Base-by-base conservation (phyloP, 2,329 filamentous ascomycete species). In the Penicillium carneum region DNA sequence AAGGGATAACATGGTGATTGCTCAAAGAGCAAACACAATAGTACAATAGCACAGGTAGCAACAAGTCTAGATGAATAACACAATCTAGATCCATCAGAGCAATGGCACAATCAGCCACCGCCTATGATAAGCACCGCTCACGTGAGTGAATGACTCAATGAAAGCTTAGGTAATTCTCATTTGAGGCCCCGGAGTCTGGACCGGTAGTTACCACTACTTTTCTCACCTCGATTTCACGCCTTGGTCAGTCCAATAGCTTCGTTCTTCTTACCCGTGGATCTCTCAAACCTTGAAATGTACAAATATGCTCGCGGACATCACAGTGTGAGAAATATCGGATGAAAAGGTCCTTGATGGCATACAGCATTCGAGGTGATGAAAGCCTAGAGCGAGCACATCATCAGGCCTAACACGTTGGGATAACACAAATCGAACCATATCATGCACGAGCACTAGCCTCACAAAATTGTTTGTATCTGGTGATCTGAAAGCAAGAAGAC, bases 31-130 rank as follows among this genome's bases (percentile, higher is more conserved):
- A 53, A 58, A 52, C 31, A 52, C 7, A 51, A 43, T 16, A 50
- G 34, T 18, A 55, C 20, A 20, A 29, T 20, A 55, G 12, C 38
- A 58, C 16, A 45, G 31, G 39, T 39, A 53, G 10, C 39, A 31
- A 53, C 33, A 23, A 58, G 48, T 38, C 12, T 12, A 41, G 36
- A 54, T 47, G 42, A 39, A 47, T 18, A 18, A 26, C 33, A 53
- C 14, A 29, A 55, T 55, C 52, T 48, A 55, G 31, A 56, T 56
- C 41, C 51, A 55, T 57, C 48, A 42, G 48, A 52, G 29, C 41
- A 38, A 33, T 31, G 64, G 64, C 63, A 66, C 36, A 59, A 65
- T 49, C 2, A 1, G 16, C 36, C 55, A 68, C 66, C 66, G 66
- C 64, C 58, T 31, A 6, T 2, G 46, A 57, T 26, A 26, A 26